Percentiles rank a stretch among this genome's conserved stretches.
Evolutionary conservation across 352 stramenopile species (phyloP).

Genomic region (Phytophthora ramorum): DNA sequence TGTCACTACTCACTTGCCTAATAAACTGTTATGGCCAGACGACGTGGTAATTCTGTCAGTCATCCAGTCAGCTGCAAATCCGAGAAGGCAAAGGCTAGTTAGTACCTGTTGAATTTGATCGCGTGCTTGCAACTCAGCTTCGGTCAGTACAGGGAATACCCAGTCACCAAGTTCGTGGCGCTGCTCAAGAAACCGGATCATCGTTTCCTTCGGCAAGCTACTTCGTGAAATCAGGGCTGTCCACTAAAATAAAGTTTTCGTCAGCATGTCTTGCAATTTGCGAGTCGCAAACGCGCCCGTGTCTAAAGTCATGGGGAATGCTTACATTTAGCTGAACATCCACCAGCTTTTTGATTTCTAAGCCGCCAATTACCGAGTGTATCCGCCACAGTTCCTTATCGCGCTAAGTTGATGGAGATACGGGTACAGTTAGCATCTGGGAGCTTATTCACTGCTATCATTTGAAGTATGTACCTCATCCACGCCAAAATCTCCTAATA

Average conservation of each 20-base stretch:
- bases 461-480: slow-evolving; percentile 42
- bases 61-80: not conserved
- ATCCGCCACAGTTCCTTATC: slow-evolving; percentile 36
- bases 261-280: not conserved
- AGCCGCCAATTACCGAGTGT: slow-evolving; percentile 54
- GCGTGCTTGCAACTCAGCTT: slow-evolving; percentile 42
- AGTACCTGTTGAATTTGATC: slow-evolving; percentile 46
- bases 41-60: not conserved
- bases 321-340: slow-evolving; percentile 61
- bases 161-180: slow-evolving; percentile 68
- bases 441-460: not conserved
- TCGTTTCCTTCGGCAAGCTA: slow-evolving; percentile 33
- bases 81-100: not conserved
- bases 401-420: slow-evolving; percentile 4
- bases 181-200: slow-evolving; percentile 45
- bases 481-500: slow-evolving; percentile 26
- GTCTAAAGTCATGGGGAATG: not conserved
- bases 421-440: not conserved
- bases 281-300: too few species aligned
- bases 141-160: slow-evolving; percentile 53
- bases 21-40: slow-evolving; percentile 25
- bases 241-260: slow-evolving; percentile 40
- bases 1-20: slow-evolving; percentile 12
- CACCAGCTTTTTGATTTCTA: slow-evolving; percentile 55
- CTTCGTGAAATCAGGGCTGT: slow-evolving; percentile 54